Conservation (phyloP, 1,284 basidiomycete species). For the Phenoliferia sp. region DNA sequence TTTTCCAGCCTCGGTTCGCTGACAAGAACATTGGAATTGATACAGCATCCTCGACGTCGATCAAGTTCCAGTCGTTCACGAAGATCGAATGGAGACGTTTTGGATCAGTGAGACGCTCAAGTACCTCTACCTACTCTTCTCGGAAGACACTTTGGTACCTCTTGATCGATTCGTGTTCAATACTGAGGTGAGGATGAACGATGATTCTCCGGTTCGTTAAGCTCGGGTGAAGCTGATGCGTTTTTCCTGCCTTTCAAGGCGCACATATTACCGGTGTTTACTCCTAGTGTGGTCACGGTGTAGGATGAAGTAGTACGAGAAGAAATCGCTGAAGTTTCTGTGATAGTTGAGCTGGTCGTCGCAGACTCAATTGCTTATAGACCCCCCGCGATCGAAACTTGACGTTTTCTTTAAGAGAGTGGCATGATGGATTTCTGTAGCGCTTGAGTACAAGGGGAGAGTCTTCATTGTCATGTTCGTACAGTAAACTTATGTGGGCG, state of each 20-base stretch:
- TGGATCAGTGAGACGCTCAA: slow-evolving; percentile 70
- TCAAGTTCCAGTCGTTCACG: slow-evolving; percentile 57
- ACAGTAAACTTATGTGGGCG: too few relatives aligned
- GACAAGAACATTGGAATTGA: background rate
- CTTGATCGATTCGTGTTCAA: slow-evolving; percentile 75
- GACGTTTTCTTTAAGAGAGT: too few relatives aligned
- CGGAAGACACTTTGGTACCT: slow-evolving; percentile 60
- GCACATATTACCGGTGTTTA: slow-evolving; percentile 68
- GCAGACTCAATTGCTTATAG: too few relatives aligned
- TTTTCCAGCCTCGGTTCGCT: background rate
- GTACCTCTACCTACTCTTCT: slow-evolving; percentile 86
- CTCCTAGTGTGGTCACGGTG: slow-evolving; percentile 12
- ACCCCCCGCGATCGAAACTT: too few relatives aligned
- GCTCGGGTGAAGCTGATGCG: background rate
- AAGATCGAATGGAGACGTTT: slow-evolving; percentile 96
- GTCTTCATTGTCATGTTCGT: too few relatives aligned
- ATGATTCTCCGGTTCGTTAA: background rate
- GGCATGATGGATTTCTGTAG: too few relatives aligned
- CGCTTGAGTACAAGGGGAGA: too few relatives aligned
- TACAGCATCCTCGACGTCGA: slow-evolving; percentile 74
- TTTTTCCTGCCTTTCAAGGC: slow-evolving; percentile 43
- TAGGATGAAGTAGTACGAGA: too few relatives aligned
- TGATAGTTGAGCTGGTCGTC: too few relatives aligned
- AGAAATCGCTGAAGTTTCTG: too few relatives aligned
- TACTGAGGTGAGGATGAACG: slow-evolving; percentile 52